These are phyloP conservation scores for Sicyos edulis DNA, from an alignment of 306 rosid species.

Conservation along the genomic window DNA sequence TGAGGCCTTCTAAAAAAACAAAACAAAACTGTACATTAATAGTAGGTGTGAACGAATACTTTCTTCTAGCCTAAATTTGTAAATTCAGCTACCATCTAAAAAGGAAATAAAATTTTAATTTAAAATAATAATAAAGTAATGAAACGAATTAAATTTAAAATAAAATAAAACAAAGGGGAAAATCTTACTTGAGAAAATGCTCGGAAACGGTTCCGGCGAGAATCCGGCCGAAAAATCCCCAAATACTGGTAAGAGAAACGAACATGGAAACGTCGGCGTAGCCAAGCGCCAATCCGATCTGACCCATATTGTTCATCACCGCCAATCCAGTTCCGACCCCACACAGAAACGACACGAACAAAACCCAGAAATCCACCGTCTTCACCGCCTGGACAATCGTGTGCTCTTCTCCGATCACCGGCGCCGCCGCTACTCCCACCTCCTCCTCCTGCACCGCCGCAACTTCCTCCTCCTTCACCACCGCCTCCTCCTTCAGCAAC, in stretches of 20 bases:
- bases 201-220: constrained; percentile 60
- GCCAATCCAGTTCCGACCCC: constrained; percentile 96
- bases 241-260: constrained; percentile 64
- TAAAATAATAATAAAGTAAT: too few relatives aligned
- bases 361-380: constrained; percentile 69
- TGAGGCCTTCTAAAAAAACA: too few relatives aligned
- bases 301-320: constrained; percentile 85
- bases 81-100: too few relatives aligned
- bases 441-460: constrained; percentile 2
- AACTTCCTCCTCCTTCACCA: background rate
- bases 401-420: constrained; percentile 82
- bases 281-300: constrained; percentile 82
- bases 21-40: too few relatives aligned
- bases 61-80: too few relatives aligned
- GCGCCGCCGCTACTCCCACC: constrained; percentile 27
- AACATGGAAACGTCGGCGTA: constrained; percentile 70
- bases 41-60: too few relatives aligned
- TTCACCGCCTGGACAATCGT: constrained; percentile 49
- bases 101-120: too few relatives aligned
- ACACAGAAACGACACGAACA: constrained; percentile 77
- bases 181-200: constrained; percentile 67
- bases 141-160: too few relatives aligned
- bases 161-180: background rate
- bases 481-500: constrained; percentile 24
- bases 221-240: constrained; percentile 79